Base-by-base conservation (phyloP, 495 filamentous ascomycete species). In the Penicillium canariense region DNA sequence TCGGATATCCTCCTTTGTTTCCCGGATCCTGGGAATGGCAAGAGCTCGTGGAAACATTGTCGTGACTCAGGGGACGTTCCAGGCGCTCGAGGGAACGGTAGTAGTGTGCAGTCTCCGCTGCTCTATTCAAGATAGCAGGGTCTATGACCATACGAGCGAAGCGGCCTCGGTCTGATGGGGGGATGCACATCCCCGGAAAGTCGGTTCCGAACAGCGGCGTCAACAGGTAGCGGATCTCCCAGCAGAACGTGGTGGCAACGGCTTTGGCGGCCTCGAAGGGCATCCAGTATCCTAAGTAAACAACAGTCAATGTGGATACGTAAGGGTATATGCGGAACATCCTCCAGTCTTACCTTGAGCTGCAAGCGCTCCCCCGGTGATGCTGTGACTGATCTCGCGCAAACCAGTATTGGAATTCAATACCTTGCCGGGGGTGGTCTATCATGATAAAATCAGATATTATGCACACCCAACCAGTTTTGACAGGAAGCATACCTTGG, bases 401-500 rank as follows among this genome's bases (percentile, higher is more conserved):
- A 98, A 84, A 6, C 93, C 92, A 0, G 83, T 82, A 66, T 96
- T 98, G 39, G 77, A 58, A 49, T 82, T 84, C 32, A 96, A 74
- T 73, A 90, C 88, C 74, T 88, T 95, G 1, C 82, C 90, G 20
- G 88, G 92, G 9, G 81, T 89, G 35, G 90, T 97, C 94, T 90
- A 68, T 48, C 25, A 20, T 1, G 12, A 27, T 25, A 20, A 14
- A 2, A n/a, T 20, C 25, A 18, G 2, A 69, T 42, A 68, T 58
- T 38, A 58, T 47, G 45, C 61, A 5, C 17, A 18, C 4, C 11
- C 12, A 43, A 22, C 11, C 9, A 3, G 14, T n/a, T 7, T 10
- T 22, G 3, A 42, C 17, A 14, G n/a, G 18, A 25, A 10, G 34
- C 60, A 55, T 58, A 91, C 93, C 84, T 98, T 98, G 36, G 86